Evolutionary conservation across 495 filamentous ascomycete genomes (phyloP).

Genomic region (Parmelia sp.): DNA sequence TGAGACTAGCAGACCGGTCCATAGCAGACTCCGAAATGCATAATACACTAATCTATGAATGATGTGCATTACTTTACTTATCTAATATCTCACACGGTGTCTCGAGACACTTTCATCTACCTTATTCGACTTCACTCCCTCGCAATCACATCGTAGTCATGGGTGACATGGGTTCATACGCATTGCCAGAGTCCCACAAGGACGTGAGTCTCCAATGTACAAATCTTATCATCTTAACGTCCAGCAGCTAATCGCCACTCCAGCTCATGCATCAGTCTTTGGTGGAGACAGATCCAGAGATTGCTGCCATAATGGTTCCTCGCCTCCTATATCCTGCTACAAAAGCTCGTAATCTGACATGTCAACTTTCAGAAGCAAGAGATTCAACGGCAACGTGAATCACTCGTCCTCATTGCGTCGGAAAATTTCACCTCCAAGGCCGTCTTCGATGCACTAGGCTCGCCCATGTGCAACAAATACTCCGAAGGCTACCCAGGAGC

Average conservation of each 20-base stretch:
- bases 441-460: constrained; percentile 83
- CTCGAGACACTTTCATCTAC: not conserved
- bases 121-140: not conserved
- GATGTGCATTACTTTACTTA: too few species aligned
- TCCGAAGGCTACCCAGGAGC: constrained; percentile 97
- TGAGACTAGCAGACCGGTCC: not conserved
- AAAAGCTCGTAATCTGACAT: constrained; percentile 10
- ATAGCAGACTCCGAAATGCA: not conserved
- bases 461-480: constrained; percentile 98
- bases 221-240: not conserved
- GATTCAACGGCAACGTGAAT: constrained; percentile 95
- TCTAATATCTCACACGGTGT: too few species aligned
- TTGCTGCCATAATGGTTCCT: constrained; percentile 88
- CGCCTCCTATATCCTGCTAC: not conserved
- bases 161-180: constrained; percentile 59
- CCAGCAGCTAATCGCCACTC: constrained; percentile 46
- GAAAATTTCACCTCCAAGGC: constrained; percentile 86
- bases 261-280: constrained; percentile 89
- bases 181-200: constrained; percentile 82
- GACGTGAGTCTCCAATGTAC: constrained; percentile 53
- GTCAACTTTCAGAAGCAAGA: constrained; percentile 66
- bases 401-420: constrained; percentile 94
- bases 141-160: not conserved
- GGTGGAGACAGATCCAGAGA: constrained; percentile 79
- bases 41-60: not conserved